Evolutionary conservation across 2,329 filamentous ascomycete species (phyloP).

Genomic region (Paraphoma sp.): DNA sequence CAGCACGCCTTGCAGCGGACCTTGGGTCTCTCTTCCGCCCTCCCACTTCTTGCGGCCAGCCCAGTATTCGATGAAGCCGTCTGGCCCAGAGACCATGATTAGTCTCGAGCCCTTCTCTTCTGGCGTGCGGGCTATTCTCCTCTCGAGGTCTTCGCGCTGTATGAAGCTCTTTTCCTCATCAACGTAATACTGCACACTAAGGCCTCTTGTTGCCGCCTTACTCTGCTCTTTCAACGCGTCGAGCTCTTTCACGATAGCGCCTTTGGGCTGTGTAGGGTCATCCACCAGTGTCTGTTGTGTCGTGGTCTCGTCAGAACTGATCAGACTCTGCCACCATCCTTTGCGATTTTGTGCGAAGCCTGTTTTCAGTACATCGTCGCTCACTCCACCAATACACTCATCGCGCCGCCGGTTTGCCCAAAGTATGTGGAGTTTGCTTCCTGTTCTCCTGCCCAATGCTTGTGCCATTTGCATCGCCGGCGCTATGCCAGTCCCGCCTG

Average conservation of each 20-base stretch:
- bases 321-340: constrained; percentile 37
- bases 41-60: constrained; percentile 82
- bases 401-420: constrained; percentile 78
- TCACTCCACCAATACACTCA: constrained; percentile 69
- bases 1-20: constrained; percentile 73
- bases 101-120: constrained; percentile 62
- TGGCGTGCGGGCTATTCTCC: constrained; percentile 22
- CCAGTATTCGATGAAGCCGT: constrained; percentile 83
- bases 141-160: constrained; percentile 46
- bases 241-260: constrained; percentile 68
- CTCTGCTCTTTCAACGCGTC: constrained; percentile 61
- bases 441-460: constrained; percentile 60
- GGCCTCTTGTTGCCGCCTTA: constrained; percentile 20
- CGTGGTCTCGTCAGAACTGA: constrained; percentile 22
- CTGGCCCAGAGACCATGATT: constrained; percentile 86
- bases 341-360: constrained; percentile 11
- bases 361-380: constrained; percentile 48
- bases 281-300: constrained; percentile 8
- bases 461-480: constrained; percentile 83
- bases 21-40: constrained; percentile 75
- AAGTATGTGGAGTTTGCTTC: constrained; percentile 69
- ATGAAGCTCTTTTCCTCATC: constrained; percentile 80
- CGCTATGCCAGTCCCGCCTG: constrained; percentile 90
- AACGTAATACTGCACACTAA: constrained; percentile 74
- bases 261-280: constrained; percentile 31